Evolutionary conservation across 177 flowering plant genomes (phyloP).

Genomic region (Vitis hybrid): DNA sequence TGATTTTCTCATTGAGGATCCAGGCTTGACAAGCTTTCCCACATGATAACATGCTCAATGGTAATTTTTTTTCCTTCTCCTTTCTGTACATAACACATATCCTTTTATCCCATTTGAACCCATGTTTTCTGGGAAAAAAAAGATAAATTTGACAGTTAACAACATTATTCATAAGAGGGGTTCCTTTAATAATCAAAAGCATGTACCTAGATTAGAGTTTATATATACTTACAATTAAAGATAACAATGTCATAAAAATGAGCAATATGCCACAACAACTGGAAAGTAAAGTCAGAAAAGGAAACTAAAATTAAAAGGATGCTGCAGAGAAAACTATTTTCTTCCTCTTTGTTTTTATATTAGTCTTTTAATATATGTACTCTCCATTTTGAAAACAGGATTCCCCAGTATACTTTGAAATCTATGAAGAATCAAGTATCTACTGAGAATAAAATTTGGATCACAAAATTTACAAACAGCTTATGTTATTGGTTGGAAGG

Average conservation of each 20-base stretch:
- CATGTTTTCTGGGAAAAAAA: background rate
- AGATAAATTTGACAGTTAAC: background rate
- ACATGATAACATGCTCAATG: too few relatives aligned
- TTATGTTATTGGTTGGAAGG: background rate
- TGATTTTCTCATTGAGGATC: too few relatives aligned
- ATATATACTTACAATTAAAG: background rate
- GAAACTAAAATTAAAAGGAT: background rate
- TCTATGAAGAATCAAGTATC: background rate
- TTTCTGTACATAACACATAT: background rate
- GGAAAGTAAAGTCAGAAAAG: background rate
- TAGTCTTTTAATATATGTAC: background rate
- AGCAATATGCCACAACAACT: background rate
- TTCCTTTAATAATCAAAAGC: background rate
- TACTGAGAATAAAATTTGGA: background rate
- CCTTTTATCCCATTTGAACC: background rate
- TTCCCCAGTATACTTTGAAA: background rate
- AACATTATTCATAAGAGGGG: background rate
- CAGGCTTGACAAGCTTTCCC: too few relatives aligned
- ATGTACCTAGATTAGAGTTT: background rate
- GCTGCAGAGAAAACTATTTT: background rate
- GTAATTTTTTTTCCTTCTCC: background rate
- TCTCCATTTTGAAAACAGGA: background rate
- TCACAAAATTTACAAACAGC: conserved; percentile 1
- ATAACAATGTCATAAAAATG: background rate
- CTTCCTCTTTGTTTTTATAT: background rate